Percentiles rank a stretch among this genome's conserved stretches.
Conservation (phyloP, 805 yeast species). For the Wickerhamomyces ciferrii region DNA sequence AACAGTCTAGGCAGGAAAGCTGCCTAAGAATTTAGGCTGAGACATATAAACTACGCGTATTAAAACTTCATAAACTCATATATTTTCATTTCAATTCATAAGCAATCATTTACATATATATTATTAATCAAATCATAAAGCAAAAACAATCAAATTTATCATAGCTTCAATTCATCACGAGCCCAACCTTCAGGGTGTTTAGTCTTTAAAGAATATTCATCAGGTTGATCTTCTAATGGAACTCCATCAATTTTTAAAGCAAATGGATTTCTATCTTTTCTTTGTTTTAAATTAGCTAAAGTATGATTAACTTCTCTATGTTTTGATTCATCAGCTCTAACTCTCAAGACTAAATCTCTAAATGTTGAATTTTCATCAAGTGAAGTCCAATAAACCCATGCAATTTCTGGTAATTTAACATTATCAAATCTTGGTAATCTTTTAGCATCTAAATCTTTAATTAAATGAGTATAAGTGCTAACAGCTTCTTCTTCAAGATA, state of each 20-base stretch:
- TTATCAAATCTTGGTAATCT: slow-evolving; percentile 42
- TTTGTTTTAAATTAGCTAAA: slow-evolving; percentile 54
- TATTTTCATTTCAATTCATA: too few relatives aligned
- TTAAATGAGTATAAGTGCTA: slow-evolving; percentile 56
- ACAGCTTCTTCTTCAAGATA: slow-evolving; percentile 78
- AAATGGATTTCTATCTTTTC: slow-evolving; percentile 62
- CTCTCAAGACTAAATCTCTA: slow-evolving; percentile 51
- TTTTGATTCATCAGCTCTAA: slow-evolving; percentile 75
- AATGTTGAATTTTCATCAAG: slow-evolving; percentile 46
- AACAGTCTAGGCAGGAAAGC: too few relatives aligned
- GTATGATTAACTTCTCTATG: slow-evolving; percentile 80
- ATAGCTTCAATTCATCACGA: neutral
- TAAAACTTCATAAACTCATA: neutral
- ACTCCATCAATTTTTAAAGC: slow-evolving; percentile 35
- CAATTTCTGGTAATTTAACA: slow-evolving; percentile 49
- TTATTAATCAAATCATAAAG: neutral
- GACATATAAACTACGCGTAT: too few relatives aligned
- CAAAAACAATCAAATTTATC: slow-evolving; percentile 1
- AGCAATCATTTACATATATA: too few relatives aligned
- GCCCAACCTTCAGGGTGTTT: neutral
- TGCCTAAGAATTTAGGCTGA: too few relatives aligned
- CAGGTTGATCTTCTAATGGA: slow-evolving; percentile 9
- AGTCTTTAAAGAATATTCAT: neutral
- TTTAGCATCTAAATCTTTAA: slow-evolving; percentile 47
- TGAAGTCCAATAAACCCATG: slow-evolving; percentile 55